Percentiles rank a stretch among this genome's conserved stretches.
Conservation (phyloP, 192 early-diverging fungal species). For the Podila epigama region DNA sequence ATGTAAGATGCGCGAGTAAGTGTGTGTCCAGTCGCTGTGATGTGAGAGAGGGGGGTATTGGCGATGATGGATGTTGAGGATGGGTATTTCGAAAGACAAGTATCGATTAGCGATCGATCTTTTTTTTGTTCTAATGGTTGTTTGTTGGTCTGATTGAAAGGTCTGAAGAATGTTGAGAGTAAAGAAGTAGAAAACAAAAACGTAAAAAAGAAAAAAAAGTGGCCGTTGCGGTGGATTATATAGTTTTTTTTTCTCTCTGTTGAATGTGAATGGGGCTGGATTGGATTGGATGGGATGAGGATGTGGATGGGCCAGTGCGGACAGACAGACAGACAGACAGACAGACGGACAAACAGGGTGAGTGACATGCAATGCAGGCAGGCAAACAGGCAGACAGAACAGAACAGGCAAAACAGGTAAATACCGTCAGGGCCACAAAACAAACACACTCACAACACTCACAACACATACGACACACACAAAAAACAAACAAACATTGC, state of each 20-base stretch:
- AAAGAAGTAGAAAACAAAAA: background rate
- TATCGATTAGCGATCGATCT: too few species aligned
- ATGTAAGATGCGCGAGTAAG: too few species aligned
- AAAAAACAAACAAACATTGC: too few species aligned
- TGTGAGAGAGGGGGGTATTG: too few species aligned
- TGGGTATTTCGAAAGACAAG: too few species aligned
- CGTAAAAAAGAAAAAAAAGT: slow-evolving; percentile 5
- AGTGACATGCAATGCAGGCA: background rate
- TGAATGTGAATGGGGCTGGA: background rate
- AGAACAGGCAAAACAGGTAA: too few species aligned
- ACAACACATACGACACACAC: background rate
- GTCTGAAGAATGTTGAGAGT: background rate
- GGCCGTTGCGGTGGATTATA: background rate
- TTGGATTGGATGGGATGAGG: background rate
- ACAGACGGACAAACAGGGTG: background rate
- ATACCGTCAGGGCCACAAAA: too few species aligned
- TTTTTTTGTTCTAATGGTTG: too few species aligned
- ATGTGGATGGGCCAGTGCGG: background rate
- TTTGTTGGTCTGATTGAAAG: background rate
- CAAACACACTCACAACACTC: too few species aligned
- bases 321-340: background rate
- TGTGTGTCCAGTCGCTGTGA: too few species aligned
- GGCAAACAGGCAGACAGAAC: background rate
- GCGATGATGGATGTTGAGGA: too few species aligned
- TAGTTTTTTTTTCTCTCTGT: background rate